phyloP scores from a whole-genome alignment of 208 protist species.

The Wallacemonas sp. region DNA sequence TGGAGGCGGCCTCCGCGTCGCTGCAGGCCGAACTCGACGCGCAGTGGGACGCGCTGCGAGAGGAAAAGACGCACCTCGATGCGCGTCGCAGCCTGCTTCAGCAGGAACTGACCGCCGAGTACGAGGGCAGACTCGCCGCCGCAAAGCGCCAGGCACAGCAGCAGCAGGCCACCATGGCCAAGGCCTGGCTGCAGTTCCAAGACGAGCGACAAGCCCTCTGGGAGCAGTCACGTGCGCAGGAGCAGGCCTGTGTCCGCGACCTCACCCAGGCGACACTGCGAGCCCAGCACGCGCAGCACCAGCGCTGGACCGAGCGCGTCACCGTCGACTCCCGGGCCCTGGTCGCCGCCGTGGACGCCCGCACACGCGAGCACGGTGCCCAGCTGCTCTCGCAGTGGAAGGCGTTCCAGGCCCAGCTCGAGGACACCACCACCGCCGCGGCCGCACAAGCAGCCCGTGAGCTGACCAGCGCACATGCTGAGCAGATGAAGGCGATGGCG shows the following conservation, averaged over 20 bases:
- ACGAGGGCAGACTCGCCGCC: conserved; percentile 8
- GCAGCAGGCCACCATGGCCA: conserved; percentile 4
- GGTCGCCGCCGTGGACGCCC: conserved; percentile 11
- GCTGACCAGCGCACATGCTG: not conserved
- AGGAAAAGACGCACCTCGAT: conserved; percentile 13
- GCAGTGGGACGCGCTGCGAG: conserved; percentile 10
- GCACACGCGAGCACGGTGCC: not conserved
- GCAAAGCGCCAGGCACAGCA: conserved; percentile 12
- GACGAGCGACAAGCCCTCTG: conserved; percentile 15
- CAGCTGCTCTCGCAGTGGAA: not conserved
- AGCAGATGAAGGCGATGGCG: not conserved
- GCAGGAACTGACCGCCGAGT: conserved; percentile 14
- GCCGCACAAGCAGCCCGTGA: not conserved
- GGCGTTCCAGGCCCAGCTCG: not conserved
- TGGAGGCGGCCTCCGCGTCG: conserved; percentile 1
- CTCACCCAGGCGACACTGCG: conserved; percentile 14
- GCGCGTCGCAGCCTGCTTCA: not conserved
- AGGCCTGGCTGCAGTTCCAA: conserved; percentile 16
- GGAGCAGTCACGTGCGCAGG: conserved; percentile 11
- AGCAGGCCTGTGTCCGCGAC: conserved; percentile 12
- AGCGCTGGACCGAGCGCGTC: not conserved
- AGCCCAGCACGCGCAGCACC: conserved; percentile 3
- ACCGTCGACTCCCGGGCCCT: conserved; percentile 12
- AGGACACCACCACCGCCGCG: not conserved
- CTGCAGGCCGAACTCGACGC: conserved; percentile 16